These are phyloP conservation scores for Tolypocladium ophioglossoides DNA, from an alignment of 2,329 filamentous ascomycete species.

Conservation along the genomic window DNA sequence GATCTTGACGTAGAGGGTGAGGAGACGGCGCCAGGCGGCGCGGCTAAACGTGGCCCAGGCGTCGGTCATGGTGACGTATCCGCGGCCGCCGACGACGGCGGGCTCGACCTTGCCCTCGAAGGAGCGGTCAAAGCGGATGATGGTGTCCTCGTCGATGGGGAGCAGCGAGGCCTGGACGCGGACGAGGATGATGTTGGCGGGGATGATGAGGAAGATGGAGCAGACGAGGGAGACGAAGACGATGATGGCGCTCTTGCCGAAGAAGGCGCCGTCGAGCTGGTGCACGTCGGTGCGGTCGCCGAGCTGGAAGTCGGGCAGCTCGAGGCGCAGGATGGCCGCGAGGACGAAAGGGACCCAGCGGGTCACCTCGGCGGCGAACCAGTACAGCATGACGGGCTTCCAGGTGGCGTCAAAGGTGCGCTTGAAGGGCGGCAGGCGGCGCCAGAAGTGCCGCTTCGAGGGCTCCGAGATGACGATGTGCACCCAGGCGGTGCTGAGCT, in stretches of 20 bases:
- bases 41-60: conserved; percentile 73
- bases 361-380: conserved; percentile 43
- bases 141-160: conserved; percentile 67
- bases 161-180: conserved; percentile 84
- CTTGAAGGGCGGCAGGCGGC: conserved; percentile 56
- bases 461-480: conserved; percentile 73
- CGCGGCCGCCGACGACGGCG: conserved; percentile 61
- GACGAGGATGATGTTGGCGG: conserved; percentile 64
- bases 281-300: conserved; percentile 19
- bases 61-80: conserved; percentile 60
- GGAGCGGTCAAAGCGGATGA: conserved; percentile 83
- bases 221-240: conserved; percentile 35
- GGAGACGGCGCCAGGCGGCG: conserved; percentile 59
- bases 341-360: conserved; percentile 32
- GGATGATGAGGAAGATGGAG: conserved; percentile 57
- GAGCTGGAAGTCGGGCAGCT: conserved; percentile 23
- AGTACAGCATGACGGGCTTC: conserved; percentile 53
- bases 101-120: conserved; percentile 70
- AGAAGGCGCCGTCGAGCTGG: conserved; percentile 16
- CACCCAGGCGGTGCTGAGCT: conserved; percentile 69
- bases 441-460: conserved; percentile 51
- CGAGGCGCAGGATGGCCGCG: conserved; percentile 34
- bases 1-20: conserved; percentile 68
- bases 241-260: conserved; percentile 34
- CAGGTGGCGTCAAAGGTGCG: conserved; percentile 58